These are phyloP conservation scores for Taphrina sp. DNA, from an alignment of 1,139 yeast species.

Conservation along the genomic window DNA sequence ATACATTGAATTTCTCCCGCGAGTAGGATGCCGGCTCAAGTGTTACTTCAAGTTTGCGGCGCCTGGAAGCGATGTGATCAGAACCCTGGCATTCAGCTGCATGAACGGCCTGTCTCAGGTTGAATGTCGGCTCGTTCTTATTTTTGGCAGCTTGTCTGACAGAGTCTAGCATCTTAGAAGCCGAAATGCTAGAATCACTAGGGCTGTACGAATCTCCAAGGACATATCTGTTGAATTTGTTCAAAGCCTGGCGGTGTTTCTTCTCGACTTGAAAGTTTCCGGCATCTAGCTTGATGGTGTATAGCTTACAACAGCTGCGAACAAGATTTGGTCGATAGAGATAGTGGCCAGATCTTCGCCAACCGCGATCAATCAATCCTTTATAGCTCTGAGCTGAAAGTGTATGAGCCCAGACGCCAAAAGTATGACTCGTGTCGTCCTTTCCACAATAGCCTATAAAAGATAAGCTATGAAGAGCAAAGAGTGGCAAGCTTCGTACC, in stretches of 20 bases:
- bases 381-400: slow-evolving; percentile 37
- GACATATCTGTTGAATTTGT: slow-evolving; percentile 57
- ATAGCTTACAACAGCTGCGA: slow-evolving; percentile 76
- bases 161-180: neutral
- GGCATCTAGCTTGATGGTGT: slow-evolving; percentile 63
- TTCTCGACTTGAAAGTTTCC: slow-evolving; percentile 53
- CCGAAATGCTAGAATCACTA: neutral
- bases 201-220: slow-evolving; percentile 24
- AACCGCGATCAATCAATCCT: slow-evolving; percentile 64
- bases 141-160: neutral
- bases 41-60: slow-evolving; percentile 46
- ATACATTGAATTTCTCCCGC: slow-evolving; percentile 63
- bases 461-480: neutral
- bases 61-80: neutral
- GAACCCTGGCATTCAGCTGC: neutral
- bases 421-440: slow-evolving; percentile 33
- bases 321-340: slow-evolving; percentile 71
- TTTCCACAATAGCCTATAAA: slow-evolving; percentile 38
- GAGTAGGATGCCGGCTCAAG: slow-evolving; percentile 53
- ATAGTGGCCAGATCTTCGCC: slow-evolving; percentile 63
- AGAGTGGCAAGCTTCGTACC: neutral
- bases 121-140: neutral
- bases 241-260: slow-evolving; percentile 65
- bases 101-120: neutral
- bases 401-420: slow-evolving; percentile 34